phyloP scores from a whole-genome alignment of 2,329 filamentous ascomycete genomes.

The Nothophaeocryptopus gaeumannii region DNA sequence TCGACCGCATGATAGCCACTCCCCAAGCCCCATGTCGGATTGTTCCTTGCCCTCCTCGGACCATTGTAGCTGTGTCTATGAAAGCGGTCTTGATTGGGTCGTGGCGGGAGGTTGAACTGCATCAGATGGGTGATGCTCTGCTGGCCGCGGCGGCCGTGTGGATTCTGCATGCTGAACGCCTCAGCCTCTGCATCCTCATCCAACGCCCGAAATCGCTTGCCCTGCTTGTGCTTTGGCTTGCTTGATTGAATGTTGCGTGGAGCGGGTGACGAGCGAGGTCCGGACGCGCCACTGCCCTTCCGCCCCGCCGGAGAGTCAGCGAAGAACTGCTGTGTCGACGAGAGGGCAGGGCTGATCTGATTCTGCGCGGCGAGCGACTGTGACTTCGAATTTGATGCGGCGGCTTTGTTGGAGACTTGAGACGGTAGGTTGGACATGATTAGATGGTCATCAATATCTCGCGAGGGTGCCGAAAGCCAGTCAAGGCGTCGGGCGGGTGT shows the following conservation, averaged over 20 bases:
- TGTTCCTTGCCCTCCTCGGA: constrained; percentile 56
- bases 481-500: constrained; percentile 21
- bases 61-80: constrained; percentile 36
- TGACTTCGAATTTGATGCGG: constrained; percentile 43
- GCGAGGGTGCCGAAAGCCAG: constrained; percentile 17
- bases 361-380: constrained; percentile 23
- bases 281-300: constrained; percentile 26
- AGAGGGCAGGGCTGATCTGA: constrained; percentile 43
- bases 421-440: constrained; percentile 45
- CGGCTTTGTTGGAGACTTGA: constrained; percentile 29
- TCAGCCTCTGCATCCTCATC: constrained; percentile 89
- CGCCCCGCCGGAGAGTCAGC: constrained; percentile 42
- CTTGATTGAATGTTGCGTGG: constrained; percentile 73
- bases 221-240: constrained; percentile 80
- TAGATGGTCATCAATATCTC: not conserved
- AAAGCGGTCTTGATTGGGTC: constrained; percentile 57
- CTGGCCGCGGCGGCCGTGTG: constrained; percentile 72
- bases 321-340: constrained; percentile 44
- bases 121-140: constrained; percentile 96
- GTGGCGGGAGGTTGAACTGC: constrained; percentile 79
- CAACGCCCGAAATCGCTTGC: constrained; percentile 65
- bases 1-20: constrained; percentile 88
- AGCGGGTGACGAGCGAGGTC: constrained; percentile 14
- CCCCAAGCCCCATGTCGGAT: constrained; percentile 78
- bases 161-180: constrained; percentile 37